Evolutionary conservation across 176 grass and related monocot species (phyloP).

Genomic region (Guadua angustifolia): DNA sequence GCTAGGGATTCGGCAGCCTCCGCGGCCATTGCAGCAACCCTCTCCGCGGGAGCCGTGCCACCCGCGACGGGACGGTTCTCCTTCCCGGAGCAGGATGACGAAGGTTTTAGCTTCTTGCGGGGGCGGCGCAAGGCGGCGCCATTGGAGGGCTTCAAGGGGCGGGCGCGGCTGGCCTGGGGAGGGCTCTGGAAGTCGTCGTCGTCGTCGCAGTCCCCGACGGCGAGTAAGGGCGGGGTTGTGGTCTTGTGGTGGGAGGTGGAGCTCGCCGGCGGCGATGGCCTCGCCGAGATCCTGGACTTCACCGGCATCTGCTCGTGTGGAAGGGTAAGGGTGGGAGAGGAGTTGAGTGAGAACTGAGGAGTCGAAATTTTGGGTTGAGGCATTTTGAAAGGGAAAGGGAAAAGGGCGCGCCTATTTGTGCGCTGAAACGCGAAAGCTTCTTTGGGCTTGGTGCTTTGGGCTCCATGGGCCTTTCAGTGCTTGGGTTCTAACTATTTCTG

Average conservation of each 20-base stretch:
- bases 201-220: constrained; percentile 25
- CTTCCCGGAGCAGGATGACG: constrained; percentile 50
- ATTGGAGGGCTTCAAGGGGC: constrained; percentile 51
- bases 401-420: constrained; percentile 32
- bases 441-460: not conserved
- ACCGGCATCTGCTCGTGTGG: constrained; percentile 43
- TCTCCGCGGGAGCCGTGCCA: not conserved
- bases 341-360: not conserved
- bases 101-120: constrained; percentile 50
- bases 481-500: not conserved
- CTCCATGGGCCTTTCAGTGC: not conserved
- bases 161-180: constrained; percentile 26
- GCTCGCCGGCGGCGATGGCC: constrained; percentile 9
- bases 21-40: not conserved
- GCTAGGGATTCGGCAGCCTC: constrained; percentile 45
- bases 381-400: constrained; percentile 41
- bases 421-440: not conserved
- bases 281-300: constrained; percentile 42
- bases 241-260: not conserved
- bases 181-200: constrained; percentile 75
- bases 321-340: not conserved
- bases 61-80: constrained; percentile 41
- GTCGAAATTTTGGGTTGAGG: not conserved
- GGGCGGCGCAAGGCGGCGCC: constrained; percentile 34
- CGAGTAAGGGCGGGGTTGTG: not conserved